Evolutionary conservation across 2,329 filamentous ascomycete species (phyloP), one percentile per base, ranked within the genome.

Genomic region (Fusarium guadeloupense): DNA sequence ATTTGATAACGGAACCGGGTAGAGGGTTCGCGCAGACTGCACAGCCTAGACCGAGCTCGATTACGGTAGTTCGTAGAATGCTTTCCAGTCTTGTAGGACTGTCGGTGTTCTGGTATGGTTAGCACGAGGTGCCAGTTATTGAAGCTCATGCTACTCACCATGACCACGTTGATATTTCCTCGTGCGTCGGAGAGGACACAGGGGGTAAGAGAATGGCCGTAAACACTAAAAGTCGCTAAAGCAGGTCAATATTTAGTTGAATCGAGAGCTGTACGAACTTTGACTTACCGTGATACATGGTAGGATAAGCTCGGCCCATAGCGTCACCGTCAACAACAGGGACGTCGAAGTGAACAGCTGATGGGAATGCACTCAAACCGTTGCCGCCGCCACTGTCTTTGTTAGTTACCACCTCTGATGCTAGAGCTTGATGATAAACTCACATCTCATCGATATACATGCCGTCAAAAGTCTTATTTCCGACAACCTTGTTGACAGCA

Each of bases 261-360:
- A 1, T 9, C 7, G 3, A 20, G 6, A 7, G 14, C 9, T 5
- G 3, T 1, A 2, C 3, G 13, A 0, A 10, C 1, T 10, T 0
- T 5, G 13, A 23, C 69, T 49, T 47, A 73, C 72, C 69, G 17
- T 77, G 72, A 30, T 75, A 70, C 66, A 75, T 72, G 4, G 76
- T 77, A 0, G 76, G 76, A 54, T 76, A 77, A 1, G 76, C 76
- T 40, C 76, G 57, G 1, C 75, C 75, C 76, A 77, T 77, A 1
- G 68, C 71, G 55, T 77, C 76, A 4, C 72, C 75, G 16, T 77
- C 75, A 1, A 77, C 62, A 5, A 77, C 63, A 0, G 76, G 76
- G 3, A 77, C 68, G 21, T 77, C 73, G 33, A 74, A 77, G 38
- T 76, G 67, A 6, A 71, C 71, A 12, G 72, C 61, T 0, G 71